Percentiles rank a stretch among this genome's conserved stretches.
These are phyloP conservation scores for Moesziomyces antarcticus DNA, from an alignment of 1,284 basidiomycete genomes.

Conservation along the genomic window DNA sequence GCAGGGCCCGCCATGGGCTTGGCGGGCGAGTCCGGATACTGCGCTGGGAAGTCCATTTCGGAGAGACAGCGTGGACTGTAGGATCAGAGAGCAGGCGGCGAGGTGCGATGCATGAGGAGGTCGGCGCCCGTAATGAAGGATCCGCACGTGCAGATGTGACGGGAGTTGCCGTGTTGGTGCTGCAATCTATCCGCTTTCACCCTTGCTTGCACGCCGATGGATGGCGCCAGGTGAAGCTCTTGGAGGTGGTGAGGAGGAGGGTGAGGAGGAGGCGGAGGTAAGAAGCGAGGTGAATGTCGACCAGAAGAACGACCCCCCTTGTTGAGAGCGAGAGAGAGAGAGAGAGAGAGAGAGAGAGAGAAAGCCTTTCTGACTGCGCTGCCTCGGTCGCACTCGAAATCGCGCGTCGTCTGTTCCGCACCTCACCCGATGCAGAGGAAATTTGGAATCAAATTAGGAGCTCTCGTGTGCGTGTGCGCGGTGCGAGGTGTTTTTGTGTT, in stretches of 20 bases:
- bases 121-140: too few species aligned
- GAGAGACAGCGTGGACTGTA: too few species aligned
- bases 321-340: too few species aligned
- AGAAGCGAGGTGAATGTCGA: too few species aligned
- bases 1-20: constrained; percentile 42
- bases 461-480: not conserved
- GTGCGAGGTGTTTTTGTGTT: not conserved
- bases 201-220: constrained; percentile 29
- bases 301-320: too few species aligned
- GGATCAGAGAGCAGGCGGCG: too few species aligned
- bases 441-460: too few species aligned
- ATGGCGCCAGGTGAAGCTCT: constrained; percentile 16
- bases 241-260: not conserved
- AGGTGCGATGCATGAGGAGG: too few species aligned
- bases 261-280: not conserved
- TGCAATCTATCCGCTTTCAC: constrained; percentile 5
- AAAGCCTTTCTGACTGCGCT: too few species aligned
- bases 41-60: constrained; percentile 53
- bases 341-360: too few species aligned
- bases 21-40: constrained; percentile 51
- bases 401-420: not conserved
- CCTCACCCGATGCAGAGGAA: not conserved
- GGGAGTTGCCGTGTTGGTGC: too few species aligned
- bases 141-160: too few species aligned
- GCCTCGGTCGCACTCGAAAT: not conserved